Evolutionary conservation across 345 rosid genomes (phyloP), one percentile per base, ranked within the genome.

Genomic region (Salix suchowensis): DNA sequence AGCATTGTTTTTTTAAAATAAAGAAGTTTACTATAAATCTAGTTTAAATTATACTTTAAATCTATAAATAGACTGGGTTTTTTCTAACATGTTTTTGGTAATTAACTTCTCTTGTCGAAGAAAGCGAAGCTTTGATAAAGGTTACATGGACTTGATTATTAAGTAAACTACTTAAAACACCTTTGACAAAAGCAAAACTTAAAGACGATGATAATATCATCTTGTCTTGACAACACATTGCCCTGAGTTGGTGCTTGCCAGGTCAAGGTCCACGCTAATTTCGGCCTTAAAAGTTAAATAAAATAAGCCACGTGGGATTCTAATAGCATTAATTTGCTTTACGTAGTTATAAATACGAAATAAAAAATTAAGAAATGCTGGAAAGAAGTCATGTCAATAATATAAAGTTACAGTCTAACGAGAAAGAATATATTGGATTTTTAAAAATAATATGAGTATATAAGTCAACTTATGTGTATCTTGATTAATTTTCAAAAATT

Each of bases 401-500:
- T 18, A 50, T 6, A 9, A 21, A 18, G 55, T 1, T 18, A 50
- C n/a, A 1, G 2, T 50, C 58, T 18, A 52, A 10, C 21, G 19
- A 18, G 55, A 7, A n/a, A 50, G 19, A 4, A 48, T 15, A 48
- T 48, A 3, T 0, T 15, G 0, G 13, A 40, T 40, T 40, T 7
- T 24, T 24, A 24, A 24, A 24, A 24, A 24, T 24, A 24, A 24
- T 24, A 24, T 24, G 24, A 24, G 24, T 24, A 0, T 24, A 24
- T 24, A 24, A 0, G 24, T 24, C 24, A 24, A 24, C 24, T 24
- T 24, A 24, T 24, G 24, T 24, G 24, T 24, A 24, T 24, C 24
- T 36, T 5, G 0, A 5, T 36, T 36, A 36, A 36, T 36, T 0
- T 36, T 0, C 0, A 1, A 34, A 34, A 4, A 0, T 0, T 1